Base-by-base conservation (phyloP, 768 basidiomycete genomes). In the Mycena rosella region DNA sequence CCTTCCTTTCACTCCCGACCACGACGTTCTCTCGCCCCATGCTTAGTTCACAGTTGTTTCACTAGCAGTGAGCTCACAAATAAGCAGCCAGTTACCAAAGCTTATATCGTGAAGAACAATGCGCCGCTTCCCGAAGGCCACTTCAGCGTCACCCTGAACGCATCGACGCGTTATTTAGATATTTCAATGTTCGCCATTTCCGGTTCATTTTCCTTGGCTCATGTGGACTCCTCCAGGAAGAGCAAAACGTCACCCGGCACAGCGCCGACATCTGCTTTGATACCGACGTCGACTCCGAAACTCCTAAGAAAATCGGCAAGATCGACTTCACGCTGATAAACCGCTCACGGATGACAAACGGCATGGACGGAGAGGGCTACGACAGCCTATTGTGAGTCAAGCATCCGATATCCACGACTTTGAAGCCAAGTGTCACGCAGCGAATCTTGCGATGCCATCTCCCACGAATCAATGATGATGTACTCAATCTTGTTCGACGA, bases 211-310 rank as follows among this genome's bases (percentile, higher is more conserved):
- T 44, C 20, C 42, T 2, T n/a, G 20, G 13, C 42, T 6, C 42
- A 38, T 44, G 17, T 40, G 6, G 5, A 5, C 14, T 11, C 15
- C 8, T 11, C 15, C 32, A 54, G 53, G 53, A 54, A 20, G 53
- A 54, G 53, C 53, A 54, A 26, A 54, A 54, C 53, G 26, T 54
- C 34, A 54, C 53, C 20, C 53, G 34, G n/a, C 53, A 54, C 53
- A 54, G 53, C 36, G 53, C 53, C 32, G 14, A 38, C 22, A 54
- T 54, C 53, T 54, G 53, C 53, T 54, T 54, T 22, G 53, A 54
- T n/a, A 22, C 20, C 32, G 34, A 54, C 53, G 53, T 54, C n/a
- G 53, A 54, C 0, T 54, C 53, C 14, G 53, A 54, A 34, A 54
- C 20, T 11, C 53, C 53, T 3, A 34, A 10, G 3, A 54, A 54